These are phyloP conservation scores for Aspergillus steynii DNA, from an alignment of 495 filamentous ascomycete genomes.

Conservation along the genomic window DNA sequence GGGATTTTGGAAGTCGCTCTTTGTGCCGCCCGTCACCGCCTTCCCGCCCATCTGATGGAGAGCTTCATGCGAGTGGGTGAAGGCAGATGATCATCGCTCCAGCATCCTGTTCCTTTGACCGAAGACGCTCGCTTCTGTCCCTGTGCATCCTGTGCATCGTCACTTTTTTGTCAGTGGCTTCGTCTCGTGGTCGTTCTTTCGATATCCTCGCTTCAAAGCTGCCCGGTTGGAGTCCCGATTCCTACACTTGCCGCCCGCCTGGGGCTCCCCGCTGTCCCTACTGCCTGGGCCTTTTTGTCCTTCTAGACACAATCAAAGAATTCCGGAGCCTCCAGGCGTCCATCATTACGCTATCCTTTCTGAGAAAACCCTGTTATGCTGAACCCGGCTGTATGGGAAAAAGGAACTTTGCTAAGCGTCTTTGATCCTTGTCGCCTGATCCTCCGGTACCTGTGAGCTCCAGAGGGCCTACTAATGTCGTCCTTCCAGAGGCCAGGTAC, in stretches of 20 bases:
- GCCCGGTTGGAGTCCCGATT: constrained; percentile 5
- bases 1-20: constrained; percentile 33
- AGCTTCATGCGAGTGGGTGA: constrained; percentile 16
- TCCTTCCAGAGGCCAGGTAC: constrained; percentile 37
- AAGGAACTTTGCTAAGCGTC: neutral
- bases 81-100: constrained; percentile 10
- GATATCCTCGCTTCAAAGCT: neutral
- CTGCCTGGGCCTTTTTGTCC: neutral
- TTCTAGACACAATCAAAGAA: constrained; percentile 10
- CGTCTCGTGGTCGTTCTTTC: neutral
- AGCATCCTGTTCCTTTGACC: constrained; percentile 11
- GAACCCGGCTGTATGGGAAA: constrained; percentile 13
- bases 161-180: neutral
- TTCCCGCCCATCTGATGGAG: constrained; percentile 16
- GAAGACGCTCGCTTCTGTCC: neutral
- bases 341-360: neutral
- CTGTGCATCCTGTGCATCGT: too few relatives aligned
- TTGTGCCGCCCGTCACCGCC: constrained; percentile 39
- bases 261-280: constrained; percentile 14
- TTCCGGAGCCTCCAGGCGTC: constrained; percentile 6
- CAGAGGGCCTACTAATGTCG: constrained; percentile 32
- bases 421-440: constrained; percentile 10
- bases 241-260: constrained; percentile 15
- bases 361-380: neutral
- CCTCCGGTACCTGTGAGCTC: constrained; percentile 17